Evolutionary conservation across 2,329 filamentous ascomycete species (phyloP), one percentile per base, ranked within the genome.

Genomic region (Scedosporium dehoogii): DNA sequence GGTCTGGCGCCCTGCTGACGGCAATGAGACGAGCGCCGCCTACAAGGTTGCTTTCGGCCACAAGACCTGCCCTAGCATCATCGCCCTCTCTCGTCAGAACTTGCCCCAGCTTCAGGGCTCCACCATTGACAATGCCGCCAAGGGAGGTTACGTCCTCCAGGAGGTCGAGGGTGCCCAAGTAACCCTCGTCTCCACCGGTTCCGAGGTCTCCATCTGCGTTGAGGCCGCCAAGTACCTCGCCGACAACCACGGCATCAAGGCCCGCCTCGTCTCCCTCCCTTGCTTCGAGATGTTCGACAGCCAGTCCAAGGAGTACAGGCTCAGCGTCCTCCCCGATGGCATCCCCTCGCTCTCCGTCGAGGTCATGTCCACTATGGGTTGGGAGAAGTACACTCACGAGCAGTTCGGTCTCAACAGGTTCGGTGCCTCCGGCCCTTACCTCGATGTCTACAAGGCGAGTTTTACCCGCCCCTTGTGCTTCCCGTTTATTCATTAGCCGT

Each of bases 351-450:
- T 99, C 77, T 96, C 90, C 63, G 90, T 99, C 69, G 94, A 99
- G 84, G 92, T 92, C 76, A 96, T 96, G 90, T 89, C 85, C 78
- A 99, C 94, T 69, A 87, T 97, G 79, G 94, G 94, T 70, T 99
- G 94, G 94, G 92, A 97, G 85, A 90, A 93, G 78, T 99, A 97
- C 82, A 90, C 92, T 64, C 93, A 99, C 80, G 94, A 99, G 86
- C 94, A 99, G 82, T 99, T 99, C 73, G 94, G 94, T 75, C 87
- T 99, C 69, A 99, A 99, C 89, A 87, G 94, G 75, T 99, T 99
- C 78, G 94, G 94, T 86, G 93, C 93, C 69, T 96, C 91, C 63
- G 94, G 93, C 72, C 89, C 93, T 69, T 97, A 97, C 84, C 93
- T 93, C 88, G 88, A 97, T 72, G 92, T 99, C 65, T 99, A 99